phyloP scores from a whole-genome alignment of 2,329 filamentous ascomycete genomes.

The Cordyceps fumosorosea region DNA sequence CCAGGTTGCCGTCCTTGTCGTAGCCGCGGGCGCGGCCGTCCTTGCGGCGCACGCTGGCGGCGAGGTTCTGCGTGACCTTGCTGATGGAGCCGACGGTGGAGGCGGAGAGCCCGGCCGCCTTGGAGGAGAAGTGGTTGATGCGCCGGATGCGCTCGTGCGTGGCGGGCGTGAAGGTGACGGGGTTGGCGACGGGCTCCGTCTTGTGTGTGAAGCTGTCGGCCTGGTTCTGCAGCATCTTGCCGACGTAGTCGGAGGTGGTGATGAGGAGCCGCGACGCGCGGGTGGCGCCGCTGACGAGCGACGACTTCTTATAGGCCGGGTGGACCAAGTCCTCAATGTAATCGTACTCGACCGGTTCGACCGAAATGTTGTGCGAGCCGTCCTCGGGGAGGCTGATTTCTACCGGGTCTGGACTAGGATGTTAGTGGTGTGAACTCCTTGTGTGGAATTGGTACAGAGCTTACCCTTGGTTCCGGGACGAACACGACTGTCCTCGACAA shows the following conservation, averaged over 20 bases:
- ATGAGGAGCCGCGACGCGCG: constrained; percentile 88
- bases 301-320: constrained; percentile 84
- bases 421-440: not conserved
- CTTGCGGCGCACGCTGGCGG: constrained; percentile 57
- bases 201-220: constrained; percentile 77
- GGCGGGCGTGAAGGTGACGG: constrained; percentile 79
- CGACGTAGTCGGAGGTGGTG: constrained; percentile 73
- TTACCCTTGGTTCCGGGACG: constrained; percentile 86
- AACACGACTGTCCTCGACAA: constrained; percentile 69
- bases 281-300: constrained; percentile 78
- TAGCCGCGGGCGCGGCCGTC: constrained; percentile 51
- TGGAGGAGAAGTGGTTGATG: constrained; percentile 78
- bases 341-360: constrained; percentile 60
- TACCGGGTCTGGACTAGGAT: constrained; percentile 54
- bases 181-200: constrained; percentile 69
- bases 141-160: constrained; percentile 82
- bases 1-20: constrained; percentile 62
- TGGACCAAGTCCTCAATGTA: constrained; percentile 75
- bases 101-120: constrained; percentile 71
- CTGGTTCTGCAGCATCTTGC: constrained; percentile 68
- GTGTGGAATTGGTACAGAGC: not conserved
- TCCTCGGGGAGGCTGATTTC: constrained; percentile 68
- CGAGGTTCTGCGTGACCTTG: constrained; percentile 82
- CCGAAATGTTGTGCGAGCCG: constrained; percentile 56
- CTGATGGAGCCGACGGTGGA: constrained; percentile 82